Base-by-base conservation (phyloP, 805 yeast species). In the Cyberlindnera misumaiensis region DNA sequence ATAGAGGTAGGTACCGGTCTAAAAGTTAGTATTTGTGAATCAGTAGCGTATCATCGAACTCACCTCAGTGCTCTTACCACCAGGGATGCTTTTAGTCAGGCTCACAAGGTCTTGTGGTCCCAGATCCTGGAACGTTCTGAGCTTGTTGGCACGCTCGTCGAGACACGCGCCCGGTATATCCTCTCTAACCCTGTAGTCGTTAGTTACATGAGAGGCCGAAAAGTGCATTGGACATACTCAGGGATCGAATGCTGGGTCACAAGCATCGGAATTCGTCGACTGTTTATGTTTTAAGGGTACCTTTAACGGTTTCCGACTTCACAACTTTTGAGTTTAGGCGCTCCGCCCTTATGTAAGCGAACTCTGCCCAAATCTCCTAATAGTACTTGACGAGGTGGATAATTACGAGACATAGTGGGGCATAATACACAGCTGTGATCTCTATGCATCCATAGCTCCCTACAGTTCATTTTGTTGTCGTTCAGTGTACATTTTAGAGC, bases 51-150 rank as follows among this genome's bases (percentile, higher is more conserved):
- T 11, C 7, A 22, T 3, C 9, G 11, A 3, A 43, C 47, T 18
- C 30, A 41, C 45, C 17, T 51, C 55, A 5, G 43, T 32, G 11
- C 32, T 40, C 77, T 74, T 58, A 74, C 62, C 60, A 75, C 87
- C 29, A 82, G 84, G 10, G n/a, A 88, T 84, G 11, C 42, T 41
- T 43, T 68, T 69, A n/a, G 70, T 58, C 26, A 73, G 52, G 45
- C 68, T 77, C 6, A 80, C 77, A 41, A 83, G 62, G 56, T 84
- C 94, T 3, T 87, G 83, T 2, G 88, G 85, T 0, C 94, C 94
- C 40, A 84, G 58, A 44, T 83, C 89, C 38, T 60, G 65, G 43
- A 82, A 76, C 30, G 73, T 64, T 34, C 70, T 70, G 33, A 83
- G 60, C 47, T 82, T 71, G 28, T 73, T 59, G 3, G 83, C 73